Evolutionary conservation across 2,329 filamentous ascomycete genomes (phyloP).

Genomic region (Fusarium mundagurra): DNA sequence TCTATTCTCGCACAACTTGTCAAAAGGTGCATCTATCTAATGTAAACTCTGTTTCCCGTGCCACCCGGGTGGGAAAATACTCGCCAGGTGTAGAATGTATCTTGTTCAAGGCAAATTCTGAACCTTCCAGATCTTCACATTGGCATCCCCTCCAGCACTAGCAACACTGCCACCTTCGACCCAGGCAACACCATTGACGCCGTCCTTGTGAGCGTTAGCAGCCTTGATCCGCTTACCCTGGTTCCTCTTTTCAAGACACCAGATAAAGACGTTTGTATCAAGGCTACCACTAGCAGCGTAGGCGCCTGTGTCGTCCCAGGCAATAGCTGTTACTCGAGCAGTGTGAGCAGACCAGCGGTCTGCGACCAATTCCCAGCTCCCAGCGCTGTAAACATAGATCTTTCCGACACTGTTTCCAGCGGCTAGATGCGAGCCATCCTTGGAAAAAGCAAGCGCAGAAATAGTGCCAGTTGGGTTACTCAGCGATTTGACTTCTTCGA

Average conservation of each 20-base stretch:
- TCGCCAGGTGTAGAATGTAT: constrained; percentile 13
- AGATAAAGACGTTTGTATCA: constrained; percentile 92
- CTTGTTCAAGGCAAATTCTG: constrained; percentile 47
- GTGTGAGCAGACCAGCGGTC: constrained; percentile 75
- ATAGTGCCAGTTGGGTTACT: constrained; percentile 76
- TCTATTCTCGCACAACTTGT: constrained; percentile 3
- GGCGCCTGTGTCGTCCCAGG: constrained; percentile 82
- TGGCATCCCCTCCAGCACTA: constrained; percentile 86
- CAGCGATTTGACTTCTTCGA: constrained; percentile 66
- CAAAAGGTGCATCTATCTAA: constrained; percentile 18
- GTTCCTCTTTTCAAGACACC: constrained; percentile 81
- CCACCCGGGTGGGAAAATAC: constrained; percentile 6
- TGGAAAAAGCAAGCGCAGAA: constrained; percentile 85
- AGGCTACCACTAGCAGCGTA: constrained; percentile 86
- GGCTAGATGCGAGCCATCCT: constrained; percentile 79
- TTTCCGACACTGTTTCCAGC: constrained; percentile 87
- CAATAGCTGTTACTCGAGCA: constrained; percentile 64
- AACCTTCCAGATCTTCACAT: constrained; percentile 84
- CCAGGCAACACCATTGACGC: constrained; percentile 90
- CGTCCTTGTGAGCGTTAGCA: constrained; percentile 93
- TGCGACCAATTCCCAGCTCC: constrained; percentile 75
- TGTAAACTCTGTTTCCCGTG: constrained; percentile 4
- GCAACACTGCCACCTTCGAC: constrained; percentile 75
- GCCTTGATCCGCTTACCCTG: constrained; percentile 87
- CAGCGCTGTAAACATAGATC: constrained; percentile 79